Evolutionary conservation across 2,329 filamentous ascomycete genomes (phyloP).

Genomic region (Colletotrichum simmondsii): DNA sequence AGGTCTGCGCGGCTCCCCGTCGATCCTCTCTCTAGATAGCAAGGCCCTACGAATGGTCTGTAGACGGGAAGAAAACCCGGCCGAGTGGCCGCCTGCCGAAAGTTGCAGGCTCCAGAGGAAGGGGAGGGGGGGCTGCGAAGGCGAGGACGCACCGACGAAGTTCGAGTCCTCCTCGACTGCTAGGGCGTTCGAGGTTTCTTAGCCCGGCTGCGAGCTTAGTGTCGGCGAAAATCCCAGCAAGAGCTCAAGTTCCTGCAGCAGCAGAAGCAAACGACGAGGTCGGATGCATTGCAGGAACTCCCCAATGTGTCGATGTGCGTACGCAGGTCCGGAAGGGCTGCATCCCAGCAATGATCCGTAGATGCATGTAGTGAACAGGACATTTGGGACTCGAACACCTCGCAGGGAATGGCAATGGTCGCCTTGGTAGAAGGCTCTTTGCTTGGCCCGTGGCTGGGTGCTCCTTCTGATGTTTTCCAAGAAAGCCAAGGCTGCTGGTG

Average conservation of each 20-base stretch:
- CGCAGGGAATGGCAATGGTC: constrained; percentile 6
- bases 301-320: constrained; percentile 6
- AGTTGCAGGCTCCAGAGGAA: constrained; percentile 16
- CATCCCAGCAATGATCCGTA: not conserved
- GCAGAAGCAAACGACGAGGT: not conserved
- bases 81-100: constrained; percentile 9
- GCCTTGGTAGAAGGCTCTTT: not conserved
- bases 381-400: constrained; percentile 4
- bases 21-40: not conserved
- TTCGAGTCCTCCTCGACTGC: constrained; percentile 31
- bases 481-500: not conserved
- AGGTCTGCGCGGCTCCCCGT: not conserved
- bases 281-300: not conserved
- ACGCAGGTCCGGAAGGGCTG: constrained; percentile 6
- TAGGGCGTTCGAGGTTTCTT: constrained; percentile 32
- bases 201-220: constrained; percentile 9
- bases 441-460: constrained; percentile 15
- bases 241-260: constrained; percentile 3
- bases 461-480: not conserved
- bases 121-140: constrained; percentile 31
- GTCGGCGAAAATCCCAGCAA: not conserved
- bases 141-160: constrained; percentile 28
- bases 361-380: not conserved
- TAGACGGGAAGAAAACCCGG: not conserved
- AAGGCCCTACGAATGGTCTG: not conserved